Conservation (phyloP, 225 moss, liverwort and hornwort genomes). For the Bryum argenteum region DNA sequence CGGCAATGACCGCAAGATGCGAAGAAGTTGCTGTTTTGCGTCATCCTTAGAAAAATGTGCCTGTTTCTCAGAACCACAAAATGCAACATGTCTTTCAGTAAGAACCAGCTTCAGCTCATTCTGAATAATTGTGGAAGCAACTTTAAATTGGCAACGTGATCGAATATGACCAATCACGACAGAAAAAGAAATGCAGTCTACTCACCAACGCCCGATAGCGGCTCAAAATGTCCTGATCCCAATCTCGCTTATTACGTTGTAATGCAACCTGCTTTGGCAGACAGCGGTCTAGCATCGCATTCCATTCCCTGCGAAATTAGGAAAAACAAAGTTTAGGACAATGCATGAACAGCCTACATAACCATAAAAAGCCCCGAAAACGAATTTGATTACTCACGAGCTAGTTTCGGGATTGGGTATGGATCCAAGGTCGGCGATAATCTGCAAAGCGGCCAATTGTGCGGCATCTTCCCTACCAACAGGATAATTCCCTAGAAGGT, state of each 20-base stretch:
- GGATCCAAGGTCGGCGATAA: conserved; percentile 81
- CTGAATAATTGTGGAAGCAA: neutral
- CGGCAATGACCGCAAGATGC: conserved; percentile 81
- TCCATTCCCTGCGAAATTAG: conserved; percentile 75
- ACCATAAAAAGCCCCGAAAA: neutral
- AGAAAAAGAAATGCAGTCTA: conserved; percentile 11
- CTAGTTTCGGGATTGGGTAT: conserved; percentile 76
- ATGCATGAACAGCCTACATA: neutral
- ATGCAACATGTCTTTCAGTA: conserved; percentile 23
- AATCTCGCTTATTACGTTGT: conserved; percentile 85
- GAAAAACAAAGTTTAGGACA: conserved; percentile 2
- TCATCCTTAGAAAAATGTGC: conserved; percentile 92
- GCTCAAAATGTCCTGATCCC: conserved; percentile 89
- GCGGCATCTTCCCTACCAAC: conserved; percentile 97
- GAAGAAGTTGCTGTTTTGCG: conserved; percentile 92
- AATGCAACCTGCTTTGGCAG: conserved; percentile 90
- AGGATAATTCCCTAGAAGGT: conserved; percentile 93
- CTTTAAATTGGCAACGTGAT: conserved; percentile 14
- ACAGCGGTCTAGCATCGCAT: conserved; percentile 81
- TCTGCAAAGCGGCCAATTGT: conserved; percentile 90
- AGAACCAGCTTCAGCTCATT: conserved; percentile 18
- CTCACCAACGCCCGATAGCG: conserved; percentile 85
- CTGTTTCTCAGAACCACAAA: conserved; percentile 41
- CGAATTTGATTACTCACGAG: conserved; percentile 56
- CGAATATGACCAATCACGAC: neutral